Base-by-base conservation (phyloP, 805 yeast species). In the Teunomyces pallodes region DNA sequence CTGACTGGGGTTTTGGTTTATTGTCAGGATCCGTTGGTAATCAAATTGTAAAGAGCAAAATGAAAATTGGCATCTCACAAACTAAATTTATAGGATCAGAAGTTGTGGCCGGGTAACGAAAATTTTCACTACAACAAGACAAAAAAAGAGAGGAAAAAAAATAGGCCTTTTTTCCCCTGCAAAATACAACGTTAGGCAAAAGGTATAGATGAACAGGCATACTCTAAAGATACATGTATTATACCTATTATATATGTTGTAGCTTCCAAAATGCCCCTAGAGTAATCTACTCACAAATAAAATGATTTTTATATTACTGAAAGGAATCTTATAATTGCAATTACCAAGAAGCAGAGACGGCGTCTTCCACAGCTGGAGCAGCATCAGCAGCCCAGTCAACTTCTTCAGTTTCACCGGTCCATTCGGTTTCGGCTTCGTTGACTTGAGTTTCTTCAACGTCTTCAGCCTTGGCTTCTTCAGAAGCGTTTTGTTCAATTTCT, bases 401-500 rank as follows among this genome's bases (percentile, higher is more conserved):
- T 58, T 74, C 80, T 66, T 76, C 82, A 57, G 79, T 79, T 68
- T 77, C 82, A 67, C 76, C 75, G 62, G 73, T 67, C 78, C 78
- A 74, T 70, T 78, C 86, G 54, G 75, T 64, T 60, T 72, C 77
- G 60, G 77, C 83, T 65, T 77, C 85, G 57, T 73, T 76, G 60
- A 76, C 80, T 67, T 79, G 86, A 70, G 82, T 87, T 65, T 81
- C 82, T 64, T 76, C 81, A 55, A 62, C 64, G 63, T 78, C 82
- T 67, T 80, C 87, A 57, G 68, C 59, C 65, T 72, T 76, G 60
- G 71, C 66, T 66, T 75, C 81, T 60, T 77, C 80, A 56, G 80
- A 80, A 68, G 82, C 83, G 64, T 79, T 83, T 66, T 83, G 82
- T 81, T 90, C 96, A 77, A 87, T 87, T 81, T 94, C 99, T 83